Conservation (phyloP, 2,329 filamentous ascomycete genomes). For the Phyllosticta citrichinensis region DNA sequence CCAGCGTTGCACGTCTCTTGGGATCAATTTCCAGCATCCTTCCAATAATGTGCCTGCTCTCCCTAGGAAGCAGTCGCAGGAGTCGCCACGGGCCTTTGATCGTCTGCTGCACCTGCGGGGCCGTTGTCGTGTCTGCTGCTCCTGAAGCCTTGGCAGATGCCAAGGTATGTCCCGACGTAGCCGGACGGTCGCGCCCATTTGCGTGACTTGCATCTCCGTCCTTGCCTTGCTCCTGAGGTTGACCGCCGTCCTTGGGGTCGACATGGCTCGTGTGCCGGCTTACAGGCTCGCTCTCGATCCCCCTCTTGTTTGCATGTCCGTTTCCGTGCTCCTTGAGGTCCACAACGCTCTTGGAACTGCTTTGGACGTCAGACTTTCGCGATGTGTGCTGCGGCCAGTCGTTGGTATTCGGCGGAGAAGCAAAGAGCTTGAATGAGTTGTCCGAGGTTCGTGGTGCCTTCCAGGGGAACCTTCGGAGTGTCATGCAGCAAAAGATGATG, state of each 20-base stretch:
- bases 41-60: slow-evolving; percentile 81
- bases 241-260: slow-evolving; percentile 13
- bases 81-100: slow-evolving; percentile 92
- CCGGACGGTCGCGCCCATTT: slow-evolving; percentile 16
- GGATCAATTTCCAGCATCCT: slow-evolving; percentile 89
- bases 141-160: neutral
- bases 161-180: neutral
- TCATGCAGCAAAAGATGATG: slow-evolving; percentile 99
- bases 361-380: slow-evolving; percentile 15
- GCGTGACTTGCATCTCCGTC: slow-evolving; percentile 3
- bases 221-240: slow-evolving; percentile 21
- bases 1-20: slow-evolving; percentile 69
- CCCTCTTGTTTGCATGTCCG: slow-evolving; percentile 7
- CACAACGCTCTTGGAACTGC: slow-evolving; percentile 23
- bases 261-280: slow-evolving; percentile 27
- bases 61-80: slow-evolving; percentile 73
- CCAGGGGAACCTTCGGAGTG: slow-evolving; percentile 88
- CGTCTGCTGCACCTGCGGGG: slow-evolving; percentile 51
- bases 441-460: slow-evolving; percentile 86
- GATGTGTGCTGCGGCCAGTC: slow-evolving; percentile 14
- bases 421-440: slow-evolving; percentile 90
- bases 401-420: slow-evolving; percentile 61
- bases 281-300: slow-evolving; percentile 29
- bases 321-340: slow-evolving; percentile 19
- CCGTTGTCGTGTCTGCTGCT: slow-evolving; percentile 22